Base-by-base conservation (phyloP, 176 grass and related monocot species). In the Oryza glaberrima region DNA sequence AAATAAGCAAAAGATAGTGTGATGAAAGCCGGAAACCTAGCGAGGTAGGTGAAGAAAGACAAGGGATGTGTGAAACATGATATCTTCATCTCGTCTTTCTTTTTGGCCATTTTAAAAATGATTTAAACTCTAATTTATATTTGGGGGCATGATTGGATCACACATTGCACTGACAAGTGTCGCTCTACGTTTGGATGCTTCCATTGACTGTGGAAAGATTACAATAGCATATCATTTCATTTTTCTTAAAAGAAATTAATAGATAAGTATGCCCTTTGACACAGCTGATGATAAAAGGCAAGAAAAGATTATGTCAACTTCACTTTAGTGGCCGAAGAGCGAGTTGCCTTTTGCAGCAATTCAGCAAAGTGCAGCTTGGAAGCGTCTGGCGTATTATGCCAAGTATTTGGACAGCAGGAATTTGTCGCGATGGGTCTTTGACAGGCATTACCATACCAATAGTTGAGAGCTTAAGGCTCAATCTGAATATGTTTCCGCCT, bases 401-500 rank as follows among this genome's bases (percentile, higher is more conserved):
- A 63, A 36, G 38, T 82, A 76, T 75, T 75, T 49, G 20, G 19
- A 56, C n/a, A 40, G 36, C 19, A 70, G 69, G 35, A 85, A 77
- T 69, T 73, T 41, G 48, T 44, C 10, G 9, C 9, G 40, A 41
- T 8, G 7, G 40, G 7, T 41, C 30, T 41, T 41, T 41, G 40
- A 41, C 40, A 41, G 40, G 30, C 30, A 32, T 32, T 32, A 32
- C 40, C 8, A 8, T 41, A 41, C 36, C 41, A 43, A 43, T 43
- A 43, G 41, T 43, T 43, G 41, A 43, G 41, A 8, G 41, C 41
- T 43, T 1, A 8, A 43, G 41, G 2, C 7, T 9, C 41, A 43
- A 43, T 41, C 7, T 9, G 41, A 43, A 43, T 43, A 43, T 0
- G 41, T 44, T 44, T 44, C 43, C 9, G 1, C 43, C 8, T 44